Evolutionary conservation across 2,329 filamentous ascomycete genomes (phyloP).

Genomic region (Emericellopsis cladophorae): DNA sequence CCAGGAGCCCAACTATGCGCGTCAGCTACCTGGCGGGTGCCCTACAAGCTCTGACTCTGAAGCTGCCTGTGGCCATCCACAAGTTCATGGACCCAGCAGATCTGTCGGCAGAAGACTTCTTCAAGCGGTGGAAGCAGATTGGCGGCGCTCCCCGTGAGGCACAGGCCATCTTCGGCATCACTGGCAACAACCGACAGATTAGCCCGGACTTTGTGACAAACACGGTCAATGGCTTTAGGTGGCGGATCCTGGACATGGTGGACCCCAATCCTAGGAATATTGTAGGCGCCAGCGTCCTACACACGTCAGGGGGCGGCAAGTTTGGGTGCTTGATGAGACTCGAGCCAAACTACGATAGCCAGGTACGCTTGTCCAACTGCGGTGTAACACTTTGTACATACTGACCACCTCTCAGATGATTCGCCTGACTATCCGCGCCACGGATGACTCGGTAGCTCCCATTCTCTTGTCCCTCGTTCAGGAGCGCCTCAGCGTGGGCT

Average conservation of each 20-base stretch:
- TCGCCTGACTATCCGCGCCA: conserved; percentile 84
- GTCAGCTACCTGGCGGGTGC: conserved; percentile 92
- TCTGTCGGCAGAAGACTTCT: conserved; percentile 83
- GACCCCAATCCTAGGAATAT: conserved; percentile 91
- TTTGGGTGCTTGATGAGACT: conserved; percentile 86
- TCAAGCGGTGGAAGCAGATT: conserved; percentile 98
- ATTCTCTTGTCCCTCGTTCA: conserved; percentile 80
- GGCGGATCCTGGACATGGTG: conserved; percentile 73
- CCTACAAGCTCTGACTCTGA: conserved; percentile 81
- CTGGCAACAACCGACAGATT: conserved; percentile 43
- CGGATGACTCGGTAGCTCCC: conserved; percentile 76
- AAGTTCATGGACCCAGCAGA: conserved; percentile 96
- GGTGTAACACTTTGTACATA: neutral
- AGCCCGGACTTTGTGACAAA: conserved; percentile 58
- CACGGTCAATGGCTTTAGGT: conserved; percentile 74
- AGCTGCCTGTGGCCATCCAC: conserved; percentile 77
- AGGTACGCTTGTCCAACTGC: conserved; percentile 45
- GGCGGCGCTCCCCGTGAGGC: conserved; percentile 78
- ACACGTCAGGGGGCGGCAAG: conserved; percentile 74
- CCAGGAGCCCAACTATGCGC: conserved; percentile 77
- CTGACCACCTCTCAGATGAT: conserved; percentile 56
- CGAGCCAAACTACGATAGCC: conserved; percentile 86
- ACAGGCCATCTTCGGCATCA: conserved; percentile 70
- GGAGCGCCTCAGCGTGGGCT: conserved; percentile 54
- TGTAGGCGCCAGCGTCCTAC: conserved; percentile 79